phyloP scores from a whole-genome alignment of 1,284 basidiomycete genomes.

The Ustilago trichophora region DNA sequence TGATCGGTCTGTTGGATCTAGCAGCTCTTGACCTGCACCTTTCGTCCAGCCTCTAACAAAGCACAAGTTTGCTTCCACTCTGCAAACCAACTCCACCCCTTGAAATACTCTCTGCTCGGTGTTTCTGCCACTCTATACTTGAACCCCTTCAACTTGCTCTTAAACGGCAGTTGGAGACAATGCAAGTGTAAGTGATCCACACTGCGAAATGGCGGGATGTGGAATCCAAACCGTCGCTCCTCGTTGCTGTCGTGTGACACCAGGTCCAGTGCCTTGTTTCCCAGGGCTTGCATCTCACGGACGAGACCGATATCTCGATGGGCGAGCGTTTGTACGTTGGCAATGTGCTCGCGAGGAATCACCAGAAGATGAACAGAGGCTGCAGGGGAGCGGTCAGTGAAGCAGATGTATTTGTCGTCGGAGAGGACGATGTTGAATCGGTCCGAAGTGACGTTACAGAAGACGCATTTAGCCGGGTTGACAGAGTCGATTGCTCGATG shows the following conservation, averaged over 20 bases:
- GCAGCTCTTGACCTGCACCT: slow-evolving; percentile 69
- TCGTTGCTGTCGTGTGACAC: slow-evolving; percentile 8
- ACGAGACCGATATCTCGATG: slow-evolving; percentile 67
- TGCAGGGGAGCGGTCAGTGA: slow-evolving; percentile 74
- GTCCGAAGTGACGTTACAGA: slow-evolving; percentile 72
- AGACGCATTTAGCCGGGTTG: slow-evolving; percentile 68
- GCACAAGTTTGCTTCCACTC: slow-evolving; percentile 74
- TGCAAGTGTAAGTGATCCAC: slow-evolving; percentile 83
- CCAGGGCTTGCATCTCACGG: slow-evolving; percentile 73
- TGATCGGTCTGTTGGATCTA: no score
- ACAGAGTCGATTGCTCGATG: slow-evolving; percentile 21
- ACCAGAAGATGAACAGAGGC: slow-evolving; percentile 74
- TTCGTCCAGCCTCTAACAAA: slow-evolving; percentile 73
- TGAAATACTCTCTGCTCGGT: slow-evolving; percentile 67
- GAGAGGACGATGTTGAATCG: slow-evolving; percentile 74
- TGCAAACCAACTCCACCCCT: slow-evolving; percentile 82
- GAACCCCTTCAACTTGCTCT: slow-evolving; percentile 67
- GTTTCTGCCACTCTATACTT: slow-evolving; percentile 72
- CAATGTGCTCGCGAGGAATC: slow-evolving; percentile 73
- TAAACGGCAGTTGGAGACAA: slow-evolving; percentile 77
- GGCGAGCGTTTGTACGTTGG: slow-evolving; percentile 69
- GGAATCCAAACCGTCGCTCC: slow-evolving; percentile 54
- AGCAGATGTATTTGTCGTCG: slow-evolving; percentile 74
- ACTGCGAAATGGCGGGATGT: slow-evolving; percentile 81
- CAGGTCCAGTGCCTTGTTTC: slow-evolving; percentile 70